These are phyloP conservation scores for Cladosporium phlei DNA, from an alignment of 2,329 filamentous ascomycete genomes.

Conservation along the genomic window DNA sequence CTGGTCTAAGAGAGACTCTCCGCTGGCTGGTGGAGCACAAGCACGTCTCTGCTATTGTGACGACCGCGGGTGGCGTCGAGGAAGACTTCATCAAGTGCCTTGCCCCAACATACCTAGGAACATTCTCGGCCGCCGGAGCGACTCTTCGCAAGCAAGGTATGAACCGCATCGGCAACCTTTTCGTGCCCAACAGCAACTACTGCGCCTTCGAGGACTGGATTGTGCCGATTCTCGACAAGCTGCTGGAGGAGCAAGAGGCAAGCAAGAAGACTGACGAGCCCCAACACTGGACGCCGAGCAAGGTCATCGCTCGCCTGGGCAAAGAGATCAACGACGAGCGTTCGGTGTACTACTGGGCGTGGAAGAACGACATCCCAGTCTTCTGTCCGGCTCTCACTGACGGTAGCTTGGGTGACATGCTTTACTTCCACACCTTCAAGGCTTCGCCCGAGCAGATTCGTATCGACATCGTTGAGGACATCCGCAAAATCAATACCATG, in stretches of 20 bases:
- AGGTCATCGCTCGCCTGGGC: slow-evolving; percentile 82
- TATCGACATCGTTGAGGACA: slow-evolving; percentile 90
- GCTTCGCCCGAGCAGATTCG: slow-evolving; percentile 73
- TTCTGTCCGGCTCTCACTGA: slow-evolving; percentile 97
- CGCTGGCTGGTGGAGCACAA: slow-evolving; percentile 90
- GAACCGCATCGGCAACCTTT: slow-evolving; percentile 91
- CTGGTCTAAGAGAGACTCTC: slow-evolving; percentile 83
- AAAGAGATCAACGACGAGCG: slow-evolving; percentile 90
- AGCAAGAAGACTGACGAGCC: slow-evolving; percentile 58
- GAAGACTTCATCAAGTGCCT: slow-evolving; percentile 99
- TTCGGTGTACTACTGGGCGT: slow-evolving; percentile 95
- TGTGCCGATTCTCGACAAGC: slow-evolving; percentile 85
- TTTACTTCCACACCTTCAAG: slow-evolving; percentile 97
- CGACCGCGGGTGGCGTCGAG: slow-evolving; percentile 90
- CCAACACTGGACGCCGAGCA: slow-evolving; percentile 89
- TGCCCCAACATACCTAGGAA: slow-evolving; percentile 85
- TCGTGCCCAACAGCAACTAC: slow-evolving; percentile 96
- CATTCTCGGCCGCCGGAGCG: slow-evolving; percentile 73
- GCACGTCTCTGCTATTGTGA: slow-evolving; percentile 89
- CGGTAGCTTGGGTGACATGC: slow-evolving; percentile 92
- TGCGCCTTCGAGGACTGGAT: slow-evolving; percentile 98
- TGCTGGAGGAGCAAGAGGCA: slow-evolving; percentile 90
- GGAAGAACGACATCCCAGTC: slow-evolving; percentile 91
- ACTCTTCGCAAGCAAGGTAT: slow-evolving; percentile 77
- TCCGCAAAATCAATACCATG: slow-evolving; percentile 87